Percentiles rank a stretch among this genome's conserved stretches.
These are phyloP conservation scores for Carex arenaria DNA, from an alignment of 202 grass and related monocot genomes.

Conservation along the genomic window DNA sequence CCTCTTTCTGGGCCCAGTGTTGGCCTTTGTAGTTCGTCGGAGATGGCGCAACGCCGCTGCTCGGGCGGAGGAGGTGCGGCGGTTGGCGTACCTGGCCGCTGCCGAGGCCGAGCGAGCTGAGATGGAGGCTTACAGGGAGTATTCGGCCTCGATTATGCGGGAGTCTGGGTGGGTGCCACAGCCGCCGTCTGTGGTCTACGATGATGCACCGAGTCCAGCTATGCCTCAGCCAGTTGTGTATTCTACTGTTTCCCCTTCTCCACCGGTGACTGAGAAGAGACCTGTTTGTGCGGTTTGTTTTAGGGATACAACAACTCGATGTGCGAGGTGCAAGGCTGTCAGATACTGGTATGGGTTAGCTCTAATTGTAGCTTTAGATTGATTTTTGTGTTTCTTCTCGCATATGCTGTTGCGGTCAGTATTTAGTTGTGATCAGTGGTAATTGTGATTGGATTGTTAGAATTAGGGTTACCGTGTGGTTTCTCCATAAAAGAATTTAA, in stretches of 20 bases:
- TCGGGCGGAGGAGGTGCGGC: conserved; percentile 50
- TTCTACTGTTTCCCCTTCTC: neutral
- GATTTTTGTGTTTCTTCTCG: neutral
- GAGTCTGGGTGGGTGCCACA: neutral
- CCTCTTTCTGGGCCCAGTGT: conserved; percentile 5
- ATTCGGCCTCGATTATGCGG: conserved; percentile 17
- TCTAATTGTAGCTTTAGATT: conserved; percentile 15
- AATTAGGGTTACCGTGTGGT: conserved; percentile 10
- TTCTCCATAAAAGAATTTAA: neutral
- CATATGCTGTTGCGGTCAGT: neutral
- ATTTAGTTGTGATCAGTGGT: neutral
- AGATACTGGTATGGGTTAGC: conserved; percentile 67
- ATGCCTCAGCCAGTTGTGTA: neutral
- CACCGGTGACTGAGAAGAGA: conserved; percentile 9
- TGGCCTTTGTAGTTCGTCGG: conserved; percentile 17
- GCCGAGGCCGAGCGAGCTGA: conserved; percentile 43
- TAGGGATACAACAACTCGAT: conserved; percentile 48
- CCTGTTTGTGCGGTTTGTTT: conserved; percentile 53
- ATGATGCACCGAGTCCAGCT: conserved; percentile 1
- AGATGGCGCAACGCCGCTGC: conserved; percentile 34
- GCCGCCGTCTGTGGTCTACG: neutral
- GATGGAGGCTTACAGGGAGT: conserved; percentile 36
- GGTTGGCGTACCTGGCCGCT: conserved; percentile 42
- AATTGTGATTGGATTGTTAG: neutral
- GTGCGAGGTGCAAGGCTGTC: conserved; percentile 72